Base-by-base conservation (phyloP, 2,329 filamentous ascomycete genomes). In the Neoarthrinium moseri region DNA sequence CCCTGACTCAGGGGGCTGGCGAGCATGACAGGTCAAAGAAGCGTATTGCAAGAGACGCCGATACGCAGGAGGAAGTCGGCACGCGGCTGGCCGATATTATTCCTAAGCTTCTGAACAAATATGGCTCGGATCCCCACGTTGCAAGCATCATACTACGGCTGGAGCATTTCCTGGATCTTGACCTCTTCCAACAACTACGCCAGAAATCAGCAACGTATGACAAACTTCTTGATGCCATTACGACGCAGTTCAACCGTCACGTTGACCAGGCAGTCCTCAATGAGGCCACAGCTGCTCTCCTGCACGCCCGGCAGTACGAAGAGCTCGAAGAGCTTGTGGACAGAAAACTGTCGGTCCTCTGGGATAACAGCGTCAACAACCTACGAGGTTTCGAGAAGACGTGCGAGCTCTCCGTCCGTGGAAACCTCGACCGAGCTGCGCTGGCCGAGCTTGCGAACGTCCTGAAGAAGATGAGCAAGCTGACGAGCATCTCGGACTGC, bases 201-300 rank as follows among this genome's bases (percentile, higher is more conserved):
- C 91, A 96, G 62, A 90, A 95, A 54, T 83, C 89, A 1, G 84
- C 86, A 2, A 86, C 84, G 2, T 95, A 95, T 60, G 81, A 85
- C 6, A 83, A 86, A 18, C 72, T 97, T 23, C 74, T 99, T 2
- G 91, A 96, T 55, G 91, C 96, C 58, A 90, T 97, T 56, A 91
- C 89, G 64, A 90, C 89, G 47, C 94, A 99, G 58, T 97, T 99
- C 69, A 84, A 87, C 57, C 84, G 90, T n/a, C 94, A 99, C 61
- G 88, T 89, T 34, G 89, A 95, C 58, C 87, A 89, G 56, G 81
- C 81, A 45, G 91, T 97, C 15, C 75, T 99, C 36, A 83, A 83
- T 10, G 91, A 96, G 65, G 92, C 91, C 12, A 86, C 87, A 22
- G 78, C 83, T 18, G 89, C 91, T 5, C 80, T 99, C 29, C 71